These are phyloP conservation scores for Hansenula lynferdii DNA, from an alignment of 1,139 yeast species.

Conservation along the genomic window DNA sequence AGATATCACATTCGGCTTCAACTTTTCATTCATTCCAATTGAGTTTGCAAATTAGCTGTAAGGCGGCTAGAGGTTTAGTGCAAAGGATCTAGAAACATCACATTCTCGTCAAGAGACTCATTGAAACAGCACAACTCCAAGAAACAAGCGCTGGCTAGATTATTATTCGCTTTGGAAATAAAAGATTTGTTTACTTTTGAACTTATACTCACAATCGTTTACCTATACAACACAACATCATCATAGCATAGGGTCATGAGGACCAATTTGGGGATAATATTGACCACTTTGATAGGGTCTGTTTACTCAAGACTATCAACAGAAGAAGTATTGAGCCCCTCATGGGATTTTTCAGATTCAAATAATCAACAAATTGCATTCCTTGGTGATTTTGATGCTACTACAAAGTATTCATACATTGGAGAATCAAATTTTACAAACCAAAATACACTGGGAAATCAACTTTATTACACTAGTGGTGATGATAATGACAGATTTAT, in stretches of 20 bases:
- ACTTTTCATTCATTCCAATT: too few species aligned
- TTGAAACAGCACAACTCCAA: too few species aligned
- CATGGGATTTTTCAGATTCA: conserved; percentile 20
- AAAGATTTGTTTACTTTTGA: not conserved
- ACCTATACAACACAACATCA: not conserved
- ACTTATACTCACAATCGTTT: not conserved
- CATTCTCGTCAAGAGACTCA: too few species aligned
- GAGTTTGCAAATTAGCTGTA: too few species aligned
- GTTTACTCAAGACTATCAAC: conserved; percentile 9
- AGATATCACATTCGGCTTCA: too few species aligned
- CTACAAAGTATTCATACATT: conserved; percentile 50
- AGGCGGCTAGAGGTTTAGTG: too few species aligned
- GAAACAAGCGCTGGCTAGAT: too few species aligned
- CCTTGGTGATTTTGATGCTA: conserved; percentile 60
- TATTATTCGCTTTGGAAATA: too few species aligned
- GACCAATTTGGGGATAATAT: conserved; percentile 1
- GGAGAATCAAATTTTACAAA: conserved; percentile 45
- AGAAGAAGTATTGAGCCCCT: conserved; percentile 11
- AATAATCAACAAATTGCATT: conserved; percentile 46
- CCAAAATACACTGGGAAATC: conserved; percentile 15
- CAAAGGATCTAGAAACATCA: too few species aligned
- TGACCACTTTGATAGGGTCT: conserved; percentile 5
- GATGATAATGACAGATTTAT: conserved; percentile 15
- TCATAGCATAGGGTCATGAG: not conserved
- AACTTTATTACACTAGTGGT: conserved; percentile 21